Evolutionary conservation across 495 filamentous ascomycete species (phyloP), one percentile per base, ranked within the genome.

Genomic region (Penicillium waksmanii): DNA sequence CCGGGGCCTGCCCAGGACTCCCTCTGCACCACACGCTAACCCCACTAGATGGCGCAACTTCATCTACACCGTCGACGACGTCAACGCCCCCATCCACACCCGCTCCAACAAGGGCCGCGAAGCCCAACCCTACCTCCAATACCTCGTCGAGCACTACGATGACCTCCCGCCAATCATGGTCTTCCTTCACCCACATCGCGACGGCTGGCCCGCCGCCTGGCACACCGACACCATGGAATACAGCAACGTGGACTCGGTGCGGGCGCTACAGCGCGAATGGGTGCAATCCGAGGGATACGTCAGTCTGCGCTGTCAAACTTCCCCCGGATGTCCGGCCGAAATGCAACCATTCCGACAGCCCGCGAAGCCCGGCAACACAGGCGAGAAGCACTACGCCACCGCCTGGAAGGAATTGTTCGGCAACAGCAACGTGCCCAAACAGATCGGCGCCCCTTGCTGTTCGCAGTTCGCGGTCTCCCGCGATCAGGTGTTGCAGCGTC

Each of bases 391-490:
- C n/a, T 76, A 75, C 56, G 64, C 74, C 10, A 63, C 73, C 18
- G 76, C 79, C 10, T 82, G 77, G 76, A 55, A 71, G 60, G 74
- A 75, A 58, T 51, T 82, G 6, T 81, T 80, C 59, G 62, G 64
- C 48, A 75, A 75, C 34, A 70, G 60, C 65, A 58, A 80, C 1
- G 72, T 84, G 3, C 82, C 84, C 10, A 67, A 74, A 4, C 60
- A 73, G 2, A 71, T 90, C 5, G 83, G 70, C 0, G 80, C 75
- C 1, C 74, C 83, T 4, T 91, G 88, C 63, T 91, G 87, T 67
- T 84, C 85, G 56, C 88, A 90, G 69, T 91, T 91, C 56, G 87
- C 84, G 1, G 86, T 89, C 2, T 82, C 82, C 11, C 67, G 79
- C 13, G 81, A 83, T 0, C 77, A 79, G 56, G 75, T 91, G 0